These are phyloP conservation scores for Akanthomyces dipterigenus DNA, from an alignment of 2,329 filamentous ascomycete species.

Conservation along the genomic window DNA sequence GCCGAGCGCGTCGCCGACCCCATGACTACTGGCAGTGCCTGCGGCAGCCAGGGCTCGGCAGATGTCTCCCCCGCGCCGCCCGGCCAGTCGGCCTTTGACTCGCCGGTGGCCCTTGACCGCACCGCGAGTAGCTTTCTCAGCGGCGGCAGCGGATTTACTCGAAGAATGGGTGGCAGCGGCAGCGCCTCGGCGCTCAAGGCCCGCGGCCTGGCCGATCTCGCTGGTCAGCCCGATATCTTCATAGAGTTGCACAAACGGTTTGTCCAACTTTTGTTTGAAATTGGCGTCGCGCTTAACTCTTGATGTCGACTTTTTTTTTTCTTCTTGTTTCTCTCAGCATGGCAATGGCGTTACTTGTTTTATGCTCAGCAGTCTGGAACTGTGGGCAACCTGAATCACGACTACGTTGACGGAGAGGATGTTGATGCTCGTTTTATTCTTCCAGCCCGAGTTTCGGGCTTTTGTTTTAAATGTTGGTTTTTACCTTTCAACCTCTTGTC, in stretches of 20 bases:
- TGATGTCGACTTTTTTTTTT: slow-evolving; percentile 20
- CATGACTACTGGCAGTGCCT: slow-evolving; percentile 31
- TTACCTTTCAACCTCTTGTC: neutral
- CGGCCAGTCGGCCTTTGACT: slow-evolving; percentile 23
- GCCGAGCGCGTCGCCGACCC: slow-evolving; percentile 48
- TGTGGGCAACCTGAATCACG: neutral
- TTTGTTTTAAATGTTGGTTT: neutral
- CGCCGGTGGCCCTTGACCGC: slow-evolving; percentile 28
- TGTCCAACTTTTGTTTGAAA: slow-evolving; percentile 54
- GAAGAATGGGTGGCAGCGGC: slow-evolving; percentile 51
- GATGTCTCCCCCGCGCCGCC: slow-evolving; percentile 18
- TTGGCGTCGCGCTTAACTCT: slow-evolving; percentile 47
- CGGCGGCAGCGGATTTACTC: slow-evolving; percentile 49
- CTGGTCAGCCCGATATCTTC: slow-evolving; percentile 62
- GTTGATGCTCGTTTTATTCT: neutral
- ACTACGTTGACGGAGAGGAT: neutral
- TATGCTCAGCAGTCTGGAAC: slow-evolving; percentile 7
- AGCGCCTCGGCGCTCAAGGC: slow-evolving; percentile 50
- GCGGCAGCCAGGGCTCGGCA: slow-evolving; percentile 24
- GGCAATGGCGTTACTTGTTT: slow-evolving; percentile 16
- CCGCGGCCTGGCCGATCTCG: slow-evolving; percentile 57
- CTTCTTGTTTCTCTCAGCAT: slow-evolving; percentile 15
- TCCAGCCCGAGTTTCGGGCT: neutral
- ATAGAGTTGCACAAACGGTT: slow-evolving; percentile 59
- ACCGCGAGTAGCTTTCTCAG: slow-evolving; percentile 50